Evolutionary conservation across 257 asterid genomes (phyloP), one percentile per base, ranked within the genome.

Genomic region (Linaria vulgaris): DNA sequence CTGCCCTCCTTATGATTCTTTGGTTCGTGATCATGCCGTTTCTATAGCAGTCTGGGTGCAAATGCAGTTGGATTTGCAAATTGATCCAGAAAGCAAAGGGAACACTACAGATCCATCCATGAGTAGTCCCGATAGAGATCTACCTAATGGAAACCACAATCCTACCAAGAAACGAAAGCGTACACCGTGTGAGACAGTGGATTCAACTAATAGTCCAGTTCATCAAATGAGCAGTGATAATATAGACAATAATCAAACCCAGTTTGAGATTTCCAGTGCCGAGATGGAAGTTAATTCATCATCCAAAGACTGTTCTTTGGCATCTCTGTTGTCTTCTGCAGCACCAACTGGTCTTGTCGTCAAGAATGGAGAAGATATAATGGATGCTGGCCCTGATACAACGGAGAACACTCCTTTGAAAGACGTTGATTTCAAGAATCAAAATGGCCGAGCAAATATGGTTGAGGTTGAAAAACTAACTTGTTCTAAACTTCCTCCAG

Each of bases 21-120:
- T 85, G 72, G 82, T 77, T 38, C 88, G 97, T 59, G 98, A 92
- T 76, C 90, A 85, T 76, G 96, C 95, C 69, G 79, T 82, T 70
- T 72, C 89, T 37, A 68, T 89, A 76, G 83, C 95, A 37, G 78
- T 85, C 25, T 83, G 85, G 90, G 80, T 83, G 49, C 86, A 85
- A 83, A 79, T 30, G 79, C 91, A 86, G 77, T 63, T 89, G 77
- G 79, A 79, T 64, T 56, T 55, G 21, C 95, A 74, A 70, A 70
- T 81, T 17, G 73, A 82, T 49, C 78, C 68, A 20, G 76, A 72
- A 27, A 69, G 72, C 65, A 34, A 61, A 31, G 69, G 66, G 52
- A 24, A 63, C 62, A 11, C 67, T 34, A 43, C 47, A 20, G 78
- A 55, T 67, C 72, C 53, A 27, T 55, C 72, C 10, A 31, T 58